Percentiles rank a stretch among this genome's conserved stretches.
Conservation (phyloP, 2,329 filamentous ascomycete genomes). For the Gaeumannomyces tritici region DNA sequence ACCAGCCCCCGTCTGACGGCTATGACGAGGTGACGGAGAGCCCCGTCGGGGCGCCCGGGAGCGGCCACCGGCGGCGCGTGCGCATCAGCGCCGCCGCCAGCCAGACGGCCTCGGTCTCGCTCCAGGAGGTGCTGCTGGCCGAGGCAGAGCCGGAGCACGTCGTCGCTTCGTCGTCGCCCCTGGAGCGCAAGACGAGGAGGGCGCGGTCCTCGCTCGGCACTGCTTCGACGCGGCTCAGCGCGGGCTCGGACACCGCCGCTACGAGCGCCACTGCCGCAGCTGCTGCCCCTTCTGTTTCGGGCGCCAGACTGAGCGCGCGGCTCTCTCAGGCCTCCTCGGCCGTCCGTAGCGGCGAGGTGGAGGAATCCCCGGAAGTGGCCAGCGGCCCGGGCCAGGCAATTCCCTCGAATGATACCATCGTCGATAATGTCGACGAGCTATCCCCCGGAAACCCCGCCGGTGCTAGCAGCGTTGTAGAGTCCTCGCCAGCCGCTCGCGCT, state of each 20-base stretch:
- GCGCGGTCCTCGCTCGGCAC: not conserved
- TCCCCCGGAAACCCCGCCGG: slow-evolving; percentile 8
- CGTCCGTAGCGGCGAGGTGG: not conserved
- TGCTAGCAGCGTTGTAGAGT: not conserved
- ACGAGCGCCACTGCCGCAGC: not conserved
- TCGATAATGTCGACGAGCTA: slow-evolving; percentile 9
- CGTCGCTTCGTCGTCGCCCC: slow-evolving; percentile 30
- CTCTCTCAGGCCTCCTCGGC: not conserved
- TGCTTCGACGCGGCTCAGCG: not conserved
- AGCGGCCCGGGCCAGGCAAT: no score
- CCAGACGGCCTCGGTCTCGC: slow-evolving; percentile 24
- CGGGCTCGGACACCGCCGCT: not conserved
- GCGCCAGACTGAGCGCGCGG: not conserved
- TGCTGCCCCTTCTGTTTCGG: not conserved
- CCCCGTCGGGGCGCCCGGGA: slow-evolving; percentile 44
- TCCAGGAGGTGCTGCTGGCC: slow-evolving; percentile 23
- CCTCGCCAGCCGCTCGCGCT: not conserved
- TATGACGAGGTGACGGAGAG: slow-evolving; percentile 41
- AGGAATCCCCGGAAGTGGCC: not conserved
- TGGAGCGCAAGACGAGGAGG: slow-evolving; percentile 14
- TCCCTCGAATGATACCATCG: not conserved
- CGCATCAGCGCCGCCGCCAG: slow-evolving; percentile 23
- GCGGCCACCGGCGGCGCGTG: slow-evolving; percentile 36
- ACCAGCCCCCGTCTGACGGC: slow-evolving; percentile 5
- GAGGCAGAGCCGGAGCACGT: slow-evolving; percentile 17